Evolutionary conservation across 495 filamentous ascomycete species (phyloP).

Genomic region (Hypoxylon fragiforme): DNA sequence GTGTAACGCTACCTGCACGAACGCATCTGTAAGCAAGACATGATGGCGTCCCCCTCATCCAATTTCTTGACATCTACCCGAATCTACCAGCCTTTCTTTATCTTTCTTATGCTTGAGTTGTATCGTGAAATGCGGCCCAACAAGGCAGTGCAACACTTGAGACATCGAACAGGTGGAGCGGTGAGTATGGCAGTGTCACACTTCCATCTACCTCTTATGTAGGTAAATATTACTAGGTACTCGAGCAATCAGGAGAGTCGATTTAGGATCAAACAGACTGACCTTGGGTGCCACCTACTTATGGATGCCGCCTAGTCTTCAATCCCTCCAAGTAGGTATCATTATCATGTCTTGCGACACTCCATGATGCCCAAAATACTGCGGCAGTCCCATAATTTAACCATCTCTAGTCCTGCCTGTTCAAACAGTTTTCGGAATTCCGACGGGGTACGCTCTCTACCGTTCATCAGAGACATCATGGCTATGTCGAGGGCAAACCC

Average conservation of each 20-base stretch:
- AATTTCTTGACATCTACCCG: not conserved
- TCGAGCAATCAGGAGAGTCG: no score
- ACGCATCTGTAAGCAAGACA: slow-evolving; percentile 29
- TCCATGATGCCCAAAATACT: slow-evolving; percentile 30
- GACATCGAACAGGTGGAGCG: slow-evolving; percentile 17
- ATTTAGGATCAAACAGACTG: no score
- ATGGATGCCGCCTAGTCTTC: not conserved
- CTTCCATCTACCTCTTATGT: not conserved
- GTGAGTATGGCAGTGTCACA: slow-evolving; percentile 10
- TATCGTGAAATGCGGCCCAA: slow-evolving; percentile 15
- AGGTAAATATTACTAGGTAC: no score
- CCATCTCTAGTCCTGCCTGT: slow-evolving; percentile 24
- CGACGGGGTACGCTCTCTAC: slow-evolving; percentile 46
- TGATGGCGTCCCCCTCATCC: slow-evolving; percentile 10
- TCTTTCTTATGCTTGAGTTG: slow-evolving; percentile 12
- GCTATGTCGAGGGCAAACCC: slow-evolving; percentile 42
- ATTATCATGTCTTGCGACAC: slow-evolving; percentile 16
- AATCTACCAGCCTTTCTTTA: slow-evolving; percentile 2
- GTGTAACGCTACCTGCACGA: slow-evolving; percentile 29
- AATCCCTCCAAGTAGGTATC: not conserved
- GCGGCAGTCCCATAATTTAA: slow-evolving; percentile 32
- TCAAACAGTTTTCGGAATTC: slow-evolving; percentile 30
- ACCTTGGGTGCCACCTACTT: no score
- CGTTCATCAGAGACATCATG: slow-evolving; percentile 47
- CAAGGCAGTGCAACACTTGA: slow-evolving; percentile 24